Evolutionary conservation across 108 stramenopile species (phyloP).

Genomic region (Cyclotella kingstonii): DNA sequence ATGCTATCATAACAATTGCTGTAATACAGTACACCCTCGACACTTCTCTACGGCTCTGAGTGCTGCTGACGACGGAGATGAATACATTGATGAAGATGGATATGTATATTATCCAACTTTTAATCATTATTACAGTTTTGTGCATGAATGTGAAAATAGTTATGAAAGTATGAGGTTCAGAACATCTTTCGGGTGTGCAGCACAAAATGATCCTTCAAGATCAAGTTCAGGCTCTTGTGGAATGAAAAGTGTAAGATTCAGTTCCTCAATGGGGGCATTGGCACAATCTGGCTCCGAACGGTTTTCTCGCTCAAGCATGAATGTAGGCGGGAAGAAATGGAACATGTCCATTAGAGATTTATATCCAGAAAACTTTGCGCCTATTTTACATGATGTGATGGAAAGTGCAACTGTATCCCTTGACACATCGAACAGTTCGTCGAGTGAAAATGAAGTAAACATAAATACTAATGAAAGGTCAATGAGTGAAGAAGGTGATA

Average conservation of each 20-base stretch:
- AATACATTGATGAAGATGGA: conserved; percentile 31
- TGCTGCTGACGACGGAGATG: conserved; percentile 5
- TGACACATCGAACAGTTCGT: no score
- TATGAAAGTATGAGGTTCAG: conserved; percentile 4
- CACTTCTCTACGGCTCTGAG: not conserved
- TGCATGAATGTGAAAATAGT: conserved; percentile 1
- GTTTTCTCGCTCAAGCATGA: not conserved
- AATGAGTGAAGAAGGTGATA: no score
- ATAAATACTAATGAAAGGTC: no score
- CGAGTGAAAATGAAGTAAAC: no score
- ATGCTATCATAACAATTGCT: conserved; percentile 29
- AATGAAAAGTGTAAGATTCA: no score
- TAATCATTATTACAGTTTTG: conserved; percentile 9
- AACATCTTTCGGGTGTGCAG: not conserved
- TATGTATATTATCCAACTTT: conserved; percentile 31
- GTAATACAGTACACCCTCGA: conserved; percentile 1
- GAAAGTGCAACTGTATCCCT: no score
- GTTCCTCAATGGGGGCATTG: not conserved
- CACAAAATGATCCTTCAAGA: no score
- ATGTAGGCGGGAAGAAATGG: not conserved
- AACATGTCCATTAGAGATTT: conserved; percentile 1
- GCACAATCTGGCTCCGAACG: not conserved
- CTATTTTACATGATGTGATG: no score
- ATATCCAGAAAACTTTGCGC: conserved; percentile 21
- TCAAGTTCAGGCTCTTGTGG: no score